These are phyloP conservation scores for Exophiala bonariae DNA, from an alignment of 2,329 filamentous ascomycete species.

Conservation along the genomic window DNA sequence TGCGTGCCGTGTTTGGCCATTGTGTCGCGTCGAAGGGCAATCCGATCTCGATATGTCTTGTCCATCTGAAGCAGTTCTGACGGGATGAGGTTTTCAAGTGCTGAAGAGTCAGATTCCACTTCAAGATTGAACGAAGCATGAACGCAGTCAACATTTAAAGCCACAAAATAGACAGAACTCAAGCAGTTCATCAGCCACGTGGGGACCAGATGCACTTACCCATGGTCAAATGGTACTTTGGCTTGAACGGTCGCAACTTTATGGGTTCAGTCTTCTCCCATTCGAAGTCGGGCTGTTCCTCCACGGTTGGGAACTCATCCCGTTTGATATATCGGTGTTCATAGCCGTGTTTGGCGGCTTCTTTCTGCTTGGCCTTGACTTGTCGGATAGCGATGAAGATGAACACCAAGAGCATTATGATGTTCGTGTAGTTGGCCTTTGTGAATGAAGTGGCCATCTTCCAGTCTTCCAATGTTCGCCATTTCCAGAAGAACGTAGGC, in stretches of 20 bases:
- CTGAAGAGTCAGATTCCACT: slow-evolving; percentile 36
- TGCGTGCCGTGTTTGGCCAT: slow-evolving; percentile 45
- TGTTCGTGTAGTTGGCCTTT: slow-evolving; percentile 22
- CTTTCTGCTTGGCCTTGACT: slow-evolving; percentile 15
- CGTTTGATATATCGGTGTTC: slow-evolving; percentile 24
- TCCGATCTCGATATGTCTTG: slow-evolving; percentile 56
- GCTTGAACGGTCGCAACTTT: slow-evolving; percentile 59
- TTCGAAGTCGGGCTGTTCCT: slow-evolving; percentile 51
- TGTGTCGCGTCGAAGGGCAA: slow-evolving; percentile 50
- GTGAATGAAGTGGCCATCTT: slow-evolving; percentile 22
- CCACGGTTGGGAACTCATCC: slow-evolving; percentile 31
- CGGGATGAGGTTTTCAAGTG: slow-evolving; percentile 51
- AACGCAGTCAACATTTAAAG: too few relatives aligned
- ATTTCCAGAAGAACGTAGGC: slow-evolving; percentile 23
- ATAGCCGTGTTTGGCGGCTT: slow-evolving; percentile 16
- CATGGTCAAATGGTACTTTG: slow-evolving; percentile 65
- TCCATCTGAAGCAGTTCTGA: slow-evolving; percentile 61
- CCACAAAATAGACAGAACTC: too few relatives aligned
- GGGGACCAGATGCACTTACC: slow-evolving; percentile 39
- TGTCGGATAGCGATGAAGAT: slow-evolving; percentile 19
- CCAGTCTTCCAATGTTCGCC: slow-evolving; percentile 23
- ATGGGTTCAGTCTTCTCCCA: slow-evolving; percentile 53
- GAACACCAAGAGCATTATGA: slow-evolving; percentile 22
- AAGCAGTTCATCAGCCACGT: background rate
- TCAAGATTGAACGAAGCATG: background rate